Evolutionary conservation across 257 asterid species (phyloP).

Genomic region (Rauvolfia tetraphylla): DNA sequence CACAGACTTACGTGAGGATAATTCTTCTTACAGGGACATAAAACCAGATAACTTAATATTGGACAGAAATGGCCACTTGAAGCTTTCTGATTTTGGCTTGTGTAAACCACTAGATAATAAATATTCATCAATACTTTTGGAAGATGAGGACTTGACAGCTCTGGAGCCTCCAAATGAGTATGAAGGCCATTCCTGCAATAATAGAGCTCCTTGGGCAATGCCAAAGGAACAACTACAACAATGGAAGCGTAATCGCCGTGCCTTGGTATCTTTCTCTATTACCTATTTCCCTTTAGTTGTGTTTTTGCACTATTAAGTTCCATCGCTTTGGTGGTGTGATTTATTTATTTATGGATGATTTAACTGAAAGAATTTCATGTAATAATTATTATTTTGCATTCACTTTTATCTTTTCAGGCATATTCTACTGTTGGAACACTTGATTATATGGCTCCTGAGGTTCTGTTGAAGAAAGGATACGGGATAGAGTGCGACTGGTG

Average conservation of each 20-base stretch:
- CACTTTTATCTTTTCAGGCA: slow-evolving; percentile 47
- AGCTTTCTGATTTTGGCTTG: slow-evolving; percentile 94
- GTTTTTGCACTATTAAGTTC: neutral
- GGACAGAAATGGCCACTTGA: slow-evolving; percentile 87
- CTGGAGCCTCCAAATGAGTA: slow-evolving; percentile 47
- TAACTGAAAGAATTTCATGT: neutral
- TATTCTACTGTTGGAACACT: slow-evolving; percentile 97
- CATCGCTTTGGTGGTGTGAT: neutral
- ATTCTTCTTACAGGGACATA: slow-evolving; percentile 64
- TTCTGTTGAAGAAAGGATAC: slow-evolving; percentile 85
- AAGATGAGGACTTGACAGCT: slow-evolving; percentile 61
- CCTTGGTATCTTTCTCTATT: slow-evolving; percentile 51
- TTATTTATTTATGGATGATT: neutral
- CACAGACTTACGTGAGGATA: slow-evolving; percentile 12
- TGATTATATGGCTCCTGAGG: slow-evolving; percentile 99
- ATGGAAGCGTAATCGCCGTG: slow-evolving; percentile 95
- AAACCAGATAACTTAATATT: slow-evolving; percentile 94
- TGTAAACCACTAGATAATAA: slow-evolving; percentile 57
- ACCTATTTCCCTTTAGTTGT: neutral
- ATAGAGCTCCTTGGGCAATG: slow-evolving; percentile 80
- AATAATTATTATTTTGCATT: neutral
- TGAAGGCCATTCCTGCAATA: slow-evolving; percentile 41
- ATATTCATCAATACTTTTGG: slow-evolving; percentile 75
- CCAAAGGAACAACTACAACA: slow-evolving; percentile 92
- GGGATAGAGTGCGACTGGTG: slow-evolving; percentile 99